These are phyloP conservation scores for Globisporangium irregulare DNA, from an alignment of 352 stramenopile species.

Conservation along the genomic window DNA sequence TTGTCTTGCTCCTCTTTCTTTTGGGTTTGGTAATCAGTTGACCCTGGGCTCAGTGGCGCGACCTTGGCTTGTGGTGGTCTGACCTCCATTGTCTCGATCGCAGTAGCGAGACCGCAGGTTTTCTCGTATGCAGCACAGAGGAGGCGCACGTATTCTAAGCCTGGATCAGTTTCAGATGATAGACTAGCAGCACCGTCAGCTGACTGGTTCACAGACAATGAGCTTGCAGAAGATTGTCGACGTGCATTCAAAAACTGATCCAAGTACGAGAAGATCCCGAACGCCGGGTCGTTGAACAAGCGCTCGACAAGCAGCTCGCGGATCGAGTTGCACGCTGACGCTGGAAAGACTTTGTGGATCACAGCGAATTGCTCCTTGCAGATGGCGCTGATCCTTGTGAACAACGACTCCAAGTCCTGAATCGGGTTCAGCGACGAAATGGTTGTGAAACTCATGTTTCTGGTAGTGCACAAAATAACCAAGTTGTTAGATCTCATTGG, in stretches of 20 bases:
- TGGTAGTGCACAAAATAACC: slow-evolving; percentile 3
- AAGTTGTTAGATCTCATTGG: not conserved
- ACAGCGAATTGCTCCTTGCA: slow-evolving; percentile 72
- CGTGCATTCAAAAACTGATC: slow-evolving; percentile 61
- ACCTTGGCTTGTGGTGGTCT: not conserved
- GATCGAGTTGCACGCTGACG: slow-evolving; percentile 34
- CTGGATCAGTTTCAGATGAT: slow-evolving; percentile 11
- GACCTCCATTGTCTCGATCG: slow-evolving; percentile 47
- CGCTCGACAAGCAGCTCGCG: slow-evolving; percentile 67
- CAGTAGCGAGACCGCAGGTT: slow-evolving; percentile 39
- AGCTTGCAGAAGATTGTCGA: slow-evolving; percentile 17
- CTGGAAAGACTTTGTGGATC: slow-evolving; percentile 59
- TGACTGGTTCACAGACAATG: slow-evolving; percentile 5
- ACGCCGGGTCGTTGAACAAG: slow-evolving; percentile 77
- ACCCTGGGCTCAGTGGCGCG: not conserved
- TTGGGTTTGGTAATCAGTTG: not conserved
- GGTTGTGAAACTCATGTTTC: slow-evolving; percentile 19
- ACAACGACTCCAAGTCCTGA: slow-evolving; percentile 64
- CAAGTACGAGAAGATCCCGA: slow-evolving; percentile 73
- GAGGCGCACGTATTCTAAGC: slow-evolving; percentile 58
- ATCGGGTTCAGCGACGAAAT: slow-evolving; percentile 47
- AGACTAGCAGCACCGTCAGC: not conserved
- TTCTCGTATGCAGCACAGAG: slow-evolving; percentile 67
- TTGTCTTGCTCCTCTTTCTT: not conserved
- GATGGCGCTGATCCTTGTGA: slow-evolving; percentile 50